Base-by-base conservation (phyloP, 495 filamentous ascomycete genomes). In the Daldinia grandis region DNA sequence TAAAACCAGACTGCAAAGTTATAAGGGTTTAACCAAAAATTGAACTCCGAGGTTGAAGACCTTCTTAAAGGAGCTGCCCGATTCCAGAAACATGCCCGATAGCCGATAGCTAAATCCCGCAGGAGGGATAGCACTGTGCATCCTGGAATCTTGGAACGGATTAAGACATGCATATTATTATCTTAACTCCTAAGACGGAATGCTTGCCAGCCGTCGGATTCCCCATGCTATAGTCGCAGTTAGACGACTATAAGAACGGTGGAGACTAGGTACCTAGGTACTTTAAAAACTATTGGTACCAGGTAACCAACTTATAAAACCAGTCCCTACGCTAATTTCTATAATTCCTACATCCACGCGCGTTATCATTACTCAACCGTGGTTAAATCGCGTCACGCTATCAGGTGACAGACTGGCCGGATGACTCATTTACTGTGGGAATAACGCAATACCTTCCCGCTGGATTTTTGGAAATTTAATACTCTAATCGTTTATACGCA, bases 331-430 rank as follows among this genome's bases (percentile, higher is more conserved):
- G 25, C 24, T 15, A n/a, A 53, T 28, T 28, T 5, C 14, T 53
- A 30, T 30, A 30, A 27, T 53, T n/a, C 49, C 25, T 53, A 30
- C 30, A n/a, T 53, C 7, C 30, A 14, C 2, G 12, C 61, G 61
- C 61, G 54, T 47, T 19, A 1, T 42, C 31, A 14, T 55, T 35
- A 17, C 33, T 64, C 12, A 27, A 47, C 14, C 60, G 64, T 27
- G 66, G 49, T 59, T 28, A 12, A 27, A 55, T 27, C 42, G 8
- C 3, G 58, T 70, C 66, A 63, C 66, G 66, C 7, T 65, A 64
- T 74, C 66, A 74, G 71, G 71, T 74, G 71, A 73, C 60, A 33
- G 14, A 50, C 6, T 42, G 14, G 12, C 42, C 19, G 19, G 42
- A 47, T 62, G 57, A 62, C 28, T 62, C 56, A 60, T 55, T 64